Evolutionary conservation across 306 rosid species (phyloP), one percentile per base, ranked within the genome.

Genomic region (Prunus persica): DNA sequence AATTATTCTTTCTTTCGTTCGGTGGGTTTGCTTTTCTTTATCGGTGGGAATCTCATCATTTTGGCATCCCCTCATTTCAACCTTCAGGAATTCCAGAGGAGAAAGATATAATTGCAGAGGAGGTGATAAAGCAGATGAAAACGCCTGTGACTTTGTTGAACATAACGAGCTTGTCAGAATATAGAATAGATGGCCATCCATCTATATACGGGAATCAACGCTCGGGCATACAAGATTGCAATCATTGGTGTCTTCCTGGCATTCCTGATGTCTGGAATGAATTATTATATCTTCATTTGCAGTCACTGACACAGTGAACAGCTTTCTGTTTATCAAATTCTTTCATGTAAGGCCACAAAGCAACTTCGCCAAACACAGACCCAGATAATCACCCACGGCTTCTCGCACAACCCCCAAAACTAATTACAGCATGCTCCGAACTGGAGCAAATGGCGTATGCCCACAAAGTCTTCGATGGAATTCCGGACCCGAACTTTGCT

Each of bases 161-260:
- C 70, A 83, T 90, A 79, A 91, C 90, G 25, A 46, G 86, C 71
- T 89, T 92, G 72, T 90, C 92, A 13, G 84, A 82, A 58, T 89
- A 84, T 73, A 85, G 97, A 54, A 85, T 90, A 67, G 97, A 95
- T 80, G 97, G 89, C 19, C 98, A 92, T 72, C 98, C 97, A 60
- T 92, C 98, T 38, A 38, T 38, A 38, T 38, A 38, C 2, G 43
- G 43, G 43, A 38, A 38, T 38, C 43, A 38, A 38, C 43, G 43
- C 43, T 38, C 43, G 11, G 68, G 63, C 11, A 54, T 82, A 82
- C 93, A 94, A 86, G 97, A 92, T 75, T 92, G 98, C 77, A 94
- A 97, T 79, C 98, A 92, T 84, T 94, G 98, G 98, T 94, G 98
- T 71, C 93, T 90, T 82, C 98, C 98, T 11, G 97, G 98, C 46